These are phyloP conservation scores for Xylaria sp. DNA, from an alignment of 2,329 filamentous ascomycete genomes.

Conservation along the genomic window DNA sequence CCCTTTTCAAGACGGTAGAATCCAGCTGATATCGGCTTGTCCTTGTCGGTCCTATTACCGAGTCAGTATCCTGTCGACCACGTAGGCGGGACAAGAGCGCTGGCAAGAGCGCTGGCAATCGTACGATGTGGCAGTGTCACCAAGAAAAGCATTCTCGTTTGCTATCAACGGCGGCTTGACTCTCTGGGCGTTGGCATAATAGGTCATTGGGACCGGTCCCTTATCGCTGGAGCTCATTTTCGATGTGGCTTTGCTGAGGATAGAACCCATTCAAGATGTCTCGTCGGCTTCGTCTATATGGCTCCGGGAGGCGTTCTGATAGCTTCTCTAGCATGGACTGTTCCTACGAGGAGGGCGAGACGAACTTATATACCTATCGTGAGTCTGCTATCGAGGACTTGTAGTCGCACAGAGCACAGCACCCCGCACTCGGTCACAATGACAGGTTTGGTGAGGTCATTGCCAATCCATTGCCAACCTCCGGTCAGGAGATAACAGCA, in stretches of 20 bases:
- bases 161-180: conserved; percentile 68
- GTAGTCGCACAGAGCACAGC: conserved; percentile 1
- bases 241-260: conserved; percentile 25
- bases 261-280: conserved; percentile 15
- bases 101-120: too few species aligned
- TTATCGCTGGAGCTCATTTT: conserved; percentile 7
- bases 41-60: conserved; percentile 48
- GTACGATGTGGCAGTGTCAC: conserved; percentile 61
- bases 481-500: conserved; percentile 28
- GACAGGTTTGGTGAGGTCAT: not conserved
- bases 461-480: too few species aligned
- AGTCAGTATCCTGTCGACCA: conserved; percentile 4
- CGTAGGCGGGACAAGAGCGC: not conserved
- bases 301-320: not conserved
- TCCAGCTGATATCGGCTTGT: conserved; percentile 63
- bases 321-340: not conserved
- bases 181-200: conserved; percentile 61
- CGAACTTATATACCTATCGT: conserved; percentile 6
- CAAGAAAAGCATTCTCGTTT: conserved; percentile 69
- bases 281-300: not conserved
- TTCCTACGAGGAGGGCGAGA: not conserved
- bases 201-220: conserved; percentile 30
- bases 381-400: conserved; percentile 2
- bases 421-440: conserved; percentile 25
- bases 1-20: conserved; percentile 71